These are phyloP conservation scores for Eimeria acervulina DNA, from an alignment of 169 alveolate species.

Conservation along the genomic window DNA sequence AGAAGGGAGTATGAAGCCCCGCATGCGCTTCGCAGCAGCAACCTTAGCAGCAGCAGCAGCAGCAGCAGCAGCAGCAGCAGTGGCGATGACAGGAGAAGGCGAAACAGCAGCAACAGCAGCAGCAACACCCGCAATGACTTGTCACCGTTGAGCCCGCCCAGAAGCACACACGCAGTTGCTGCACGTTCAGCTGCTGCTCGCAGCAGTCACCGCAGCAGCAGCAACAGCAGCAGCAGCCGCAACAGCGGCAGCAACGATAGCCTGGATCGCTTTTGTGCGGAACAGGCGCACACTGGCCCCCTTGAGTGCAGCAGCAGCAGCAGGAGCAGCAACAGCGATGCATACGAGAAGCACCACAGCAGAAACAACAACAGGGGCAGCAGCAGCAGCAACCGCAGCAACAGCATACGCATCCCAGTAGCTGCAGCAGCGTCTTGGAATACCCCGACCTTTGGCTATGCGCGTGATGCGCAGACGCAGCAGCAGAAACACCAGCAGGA, in stretches of 20 bases:
- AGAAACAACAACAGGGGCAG: neutral
- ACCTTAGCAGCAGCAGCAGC: slow-evolving; percentile 47
- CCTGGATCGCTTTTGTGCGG: neutral
- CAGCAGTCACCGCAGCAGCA: slow-evolving; percentile 24
- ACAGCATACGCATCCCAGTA: neutral
- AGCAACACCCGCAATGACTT: neutral
- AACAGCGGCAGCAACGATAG: neutral
- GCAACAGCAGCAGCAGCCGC: slow-evolving; percentile 36
- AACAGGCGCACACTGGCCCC: neutral
- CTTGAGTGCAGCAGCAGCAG: neutral
- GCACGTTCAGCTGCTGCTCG: neutral
- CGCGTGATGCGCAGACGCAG: neutral
- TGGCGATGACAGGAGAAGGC: neutral
- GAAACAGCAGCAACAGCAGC: slow-evolving; percentile 8
- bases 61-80: slow-evolving; percentile 36
- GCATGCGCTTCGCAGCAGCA: neutral
- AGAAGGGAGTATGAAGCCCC: neutral
- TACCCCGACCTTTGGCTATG: neutral
- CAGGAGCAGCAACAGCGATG: neutral
- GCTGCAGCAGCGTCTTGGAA: neutral
- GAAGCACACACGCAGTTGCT: neutral
- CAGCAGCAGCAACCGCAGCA: slow-evolving; percentile 45
- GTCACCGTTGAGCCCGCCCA: neutral
- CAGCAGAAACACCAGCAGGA: neutral
- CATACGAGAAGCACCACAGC: neutral